These are phyloP conservation scores for Aspergillus melleus DNA, from an alignment of 2,329 filamentous ascomycete genomes.

Conservation along the genomic window DNA sequence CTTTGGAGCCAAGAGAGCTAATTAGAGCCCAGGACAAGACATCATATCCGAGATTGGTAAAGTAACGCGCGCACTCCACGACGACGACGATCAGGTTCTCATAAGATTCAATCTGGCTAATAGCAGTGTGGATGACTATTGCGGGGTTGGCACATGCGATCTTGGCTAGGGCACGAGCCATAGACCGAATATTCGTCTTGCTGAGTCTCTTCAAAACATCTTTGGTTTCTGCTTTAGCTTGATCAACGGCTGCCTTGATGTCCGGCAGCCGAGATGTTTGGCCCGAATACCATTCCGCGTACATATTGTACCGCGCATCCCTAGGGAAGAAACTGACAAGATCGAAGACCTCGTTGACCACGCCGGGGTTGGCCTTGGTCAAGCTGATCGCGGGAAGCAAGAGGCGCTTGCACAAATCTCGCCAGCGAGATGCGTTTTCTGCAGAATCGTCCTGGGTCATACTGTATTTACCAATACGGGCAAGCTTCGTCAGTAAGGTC, in stretches of 20 bases:
- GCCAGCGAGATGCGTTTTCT: conserved; percentile 75
- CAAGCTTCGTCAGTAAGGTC: conserved; percentile 73
- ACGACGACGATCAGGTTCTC: conserved; percentile 93
- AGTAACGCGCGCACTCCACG: conserved; percentile 91
- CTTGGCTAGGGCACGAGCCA: conserved; percentile 87
- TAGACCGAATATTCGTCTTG: conserved; percentile 79
- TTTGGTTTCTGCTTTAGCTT: conserved; percentile 75
- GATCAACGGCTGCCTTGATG: conserved; percentile 75
- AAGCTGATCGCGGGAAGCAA: conserved; percentile 87
- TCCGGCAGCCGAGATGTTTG: conserved; percentile 73
- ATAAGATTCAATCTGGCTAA: conserved; percentile 90
- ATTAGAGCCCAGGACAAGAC: conserved; percentile 90
- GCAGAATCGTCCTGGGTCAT: conserved; percentile 68
- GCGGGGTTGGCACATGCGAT: conserved; percentile 89
- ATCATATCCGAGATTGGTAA: conserved; percentile 89
- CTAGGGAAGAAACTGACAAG: conserved; percentile 77
- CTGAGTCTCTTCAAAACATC: conserved; percentile 87
- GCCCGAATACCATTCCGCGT: conserved; percentile 88
- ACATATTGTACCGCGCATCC: conserved; percentile 78
- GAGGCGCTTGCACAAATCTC: conserved; percentile 76
- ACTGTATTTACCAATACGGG: conserved; percentile 80
- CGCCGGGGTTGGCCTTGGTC: conserved; percentile 77
- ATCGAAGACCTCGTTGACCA: conserved; percentile 83
- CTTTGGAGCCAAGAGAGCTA: conserved; percentile 63
- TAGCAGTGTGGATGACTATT: conserved; percentile 83